These are phyloP conservation scores for Rhizopogon rudus DNA, from an alignment of 768 basidiomycete genomes.

Conservation along the genomic window DNA sequence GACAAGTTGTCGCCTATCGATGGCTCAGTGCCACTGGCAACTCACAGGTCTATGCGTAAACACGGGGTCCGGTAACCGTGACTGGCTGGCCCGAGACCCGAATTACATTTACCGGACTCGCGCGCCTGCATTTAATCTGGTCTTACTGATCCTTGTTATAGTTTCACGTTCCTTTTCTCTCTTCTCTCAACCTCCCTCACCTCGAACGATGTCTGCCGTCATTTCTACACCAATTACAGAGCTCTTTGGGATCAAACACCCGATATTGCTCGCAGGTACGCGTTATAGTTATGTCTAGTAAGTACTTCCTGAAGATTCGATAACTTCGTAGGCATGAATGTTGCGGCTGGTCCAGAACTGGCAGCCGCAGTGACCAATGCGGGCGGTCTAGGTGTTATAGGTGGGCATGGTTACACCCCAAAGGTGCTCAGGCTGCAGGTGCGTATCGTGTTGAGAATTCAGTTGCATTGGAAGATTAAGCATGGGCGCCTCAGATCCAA, in stretches of 20 bases:
- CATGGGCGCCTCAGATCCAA: slow-evolving; percentile 45
- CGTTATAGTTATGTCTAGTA: slow-evolving; percentile 9
- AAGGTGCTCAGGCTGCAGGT: slow-evolving; percentile 78
- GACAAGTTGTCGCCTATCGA: too few species aligned
- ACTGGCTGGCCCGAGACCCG: too few species aligned
- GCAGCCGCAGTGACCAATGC: slow-evolving; percentile 94
- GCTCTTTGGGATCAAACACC: slow-evolving; percentile 85
- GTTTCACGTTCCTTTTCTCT: background rate
- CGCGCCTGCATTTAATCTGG: too few species aligned
- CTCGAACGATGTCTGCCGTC: slow-evolving; percentile 52
- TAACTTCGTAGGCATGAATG: slow-evolving; percentile 48
- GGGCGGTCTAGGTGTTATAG: slow-evolving; percentile 90
- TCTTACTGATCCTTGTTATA: background rate
- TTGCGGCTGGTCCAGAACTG: slow-evolving; percentile 72
- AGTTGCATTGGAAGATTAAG: slow-evolving; percentile 10
- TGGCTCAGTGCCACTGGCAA: too few species aligned
- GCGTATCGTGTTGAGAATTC: slow-evolving; percentile 10
- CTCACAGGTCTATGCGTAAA: too few species aligned
- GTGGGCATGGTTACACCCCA: slow-evolving; percentile 83
- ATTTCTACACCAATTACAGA: slow-evolving; percentile 85
- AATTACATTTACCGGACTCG: too few species aligned
- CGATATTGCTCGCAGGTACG: slow-evolving; percentile 76
- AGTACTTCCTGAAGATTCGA: slow-evolving; percentile 23
- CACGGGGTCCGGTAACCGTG: too few species aligned
- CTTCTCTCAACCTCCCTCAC: background rate